Evolutionary conservation across 495 filamentous ascomycete species (phyloP), one percentile per base, ranked within the genome.

Genomic region (Barbatosphaeria neglecta): DNA sequence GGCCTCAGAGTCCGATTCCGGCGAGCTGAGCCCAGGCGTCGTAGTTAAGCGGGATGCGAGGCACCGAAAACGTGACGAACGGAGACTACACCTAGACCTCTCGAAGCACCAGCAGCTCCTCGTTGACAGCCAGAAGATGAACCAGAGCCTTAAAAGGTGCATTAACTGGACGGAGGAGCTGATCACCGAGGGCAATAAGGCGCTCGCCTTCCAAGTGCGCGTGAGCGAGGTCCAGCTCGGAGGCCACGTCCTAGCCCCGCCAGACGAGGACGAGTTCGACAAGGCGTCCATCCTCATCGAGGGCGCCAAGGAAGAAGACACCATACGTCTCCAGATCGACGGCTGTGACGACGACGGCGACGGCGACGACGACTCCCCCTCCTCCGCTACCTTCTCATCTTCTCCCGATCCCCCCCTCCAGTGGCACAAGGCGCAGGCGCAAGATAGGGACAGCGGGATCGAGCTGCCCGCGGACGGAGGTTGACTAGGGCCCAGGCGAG

Each of bases 141-240:
- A 97, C 60, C 84, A 92, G 54, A 90, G 85, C 55, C 70, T 99
- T 3, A 90, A 86, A 58, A 75, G 87, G 22, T 99, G 92, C 59
- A 70, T 94, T 19, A 76, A 76, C 19, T 86, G 84, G 75, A 88
- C 89, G 0, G 92, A 99, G 53, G 82, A 84, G 48, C 72, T 99
- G 31, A 95, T 99, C 54, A 80, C 73, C 25, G 87, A 95, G 45
- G 90, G 83, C 22, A 84, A 82, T 54, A 87, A 83, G 55, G 92
- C 92, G 1, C 75, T 99, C 9, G 84, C 82, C 39, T 93, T 92
- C 54, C 70, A 75, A 31, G 84, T 95, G 16, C 73, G 74, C 9
- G 74, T 82, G 17, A 82, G 76, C 50, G 88, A 95, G 52, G 68
- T 94, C n/a, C 75, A 84, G 55, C 59, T 92, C 13, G 84, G 88